Base-by-base conservation (phyloP, 1,284 basidiomycete species). In the Leccinum fallax region DNA sequence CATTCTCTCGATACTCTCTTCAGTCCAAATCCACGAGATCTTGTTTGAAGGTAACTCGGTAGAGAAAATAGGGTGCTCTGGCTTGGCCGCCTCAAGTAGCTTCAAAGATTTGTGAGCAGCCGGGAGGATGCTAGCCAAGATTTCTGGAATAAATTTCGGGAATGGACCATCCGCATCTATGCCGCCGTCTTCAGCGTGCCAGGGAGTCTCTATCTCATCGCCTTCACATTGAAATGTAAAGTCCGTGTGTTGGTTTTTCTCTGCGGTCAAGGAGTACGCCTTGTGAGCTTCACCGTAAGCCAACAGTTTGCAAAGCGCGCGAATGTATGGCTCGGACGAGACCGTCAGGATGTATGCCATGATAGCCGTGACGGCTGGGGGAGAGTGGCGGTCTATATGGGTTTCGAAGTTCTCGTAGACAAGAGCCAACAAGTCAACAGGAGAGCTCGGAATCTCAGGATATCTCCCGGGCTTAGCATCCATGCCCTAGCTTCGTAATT, bases 11-110 rank as follows among this genome's bases (percentile, higher is more conserved):
- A 92, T 78, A 38, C 83, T 81, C 11, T 79, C 74, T 58, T 79
- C 73, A 0, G 81, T 81, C 91, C 91, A 93, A 53, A 88, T 74
- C 91, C 90, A 93, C 4, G 72, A 69, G 1, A 90, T 77, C n/a
- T 71, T 71, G 26, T 67, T 70, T 13, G 72, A 76, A 8, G 65
- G 51, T 26, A 61, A 57, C 10, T 71, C 65, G 4, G 66, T 64
- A 24, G 67, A 74, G 24, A 90, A 73, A 5, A 89, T 70, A 0
- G 79, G 79, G 68, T 90, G 86, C 55, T 85, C 79, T 6, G 88
- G 84, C 62, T 84, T 77, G 5, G 90, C 88, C 21, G 81, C 79
- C 55, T 79, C 80, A 0, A 93, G 78, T 4, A 93, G 76, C 30
- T 81, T 78, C 7, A 93, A 74, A 0, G 91, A 92, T 65, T 83